Conservation (phyloP, 495 filamentous ascomycete species). For the Penicillium lividum region DNA sequence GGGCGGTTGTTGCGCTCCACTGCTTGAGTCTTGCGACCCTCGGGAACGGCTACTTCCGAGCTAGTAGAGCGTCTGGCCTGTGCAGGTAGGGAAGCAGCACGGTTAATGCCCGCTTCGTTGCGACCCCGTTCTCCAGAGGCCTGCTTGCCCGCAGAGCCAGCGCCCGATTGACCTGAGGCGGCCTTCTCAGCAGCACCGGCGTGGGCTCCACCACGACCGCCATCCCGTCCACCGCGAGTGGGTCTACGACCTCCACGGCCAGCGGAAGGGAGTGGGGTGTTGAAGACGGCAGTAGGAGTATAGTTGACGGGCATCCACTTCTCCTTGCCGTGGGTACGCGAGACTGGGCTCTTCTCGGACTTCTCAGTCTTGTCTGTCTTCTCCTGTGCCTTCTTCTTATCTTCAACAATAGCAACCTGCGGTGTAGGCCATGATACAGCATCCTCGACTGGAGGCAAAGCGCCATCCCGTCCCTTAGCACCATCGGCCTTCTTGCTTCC, state of each 20-base stretch:
- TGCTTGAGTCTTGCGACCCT: constrained; percentile 37
- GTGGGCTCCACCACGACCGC: constrained; percentile 53
- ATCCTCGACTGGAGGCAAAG: constrained; percentile 65
- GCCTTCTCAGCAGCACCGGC: constrained; percentile 51
- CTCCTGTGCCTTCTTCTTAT: constrained; percentile 68
- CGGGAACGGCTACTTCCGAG: constrained; percentile 33
- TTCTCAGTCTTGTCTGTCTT: constrained; percentile 67
- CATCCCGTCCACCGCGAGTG: constrained; percentile 55
- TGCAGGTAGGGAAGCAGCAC: constrained; percentile 45
- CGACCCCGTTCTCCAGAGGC: constrained; percentile 39
- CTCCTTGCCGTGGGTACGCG: constrained; percentile 62
- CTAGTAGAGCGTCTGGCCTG: constrained; percentile 42
- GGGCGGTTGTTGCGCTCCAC: constrained; percentile 36
- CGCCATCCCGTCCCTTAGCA: constrained; percentile 46
- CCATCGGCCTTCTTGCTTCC: constrained; percentile 46
- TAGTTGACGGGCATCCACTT: constrained; percentile 73
- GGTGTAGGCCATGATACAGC: constrained; percentile 87
- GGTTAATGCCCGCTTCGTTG: constrained; percentile 37
- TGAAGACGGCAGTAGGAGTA: constrained; percentile 77
- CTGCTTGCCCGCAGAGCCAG: constrained; percentile 36
- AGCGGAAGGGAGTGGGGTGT: constrained; percentile 68
- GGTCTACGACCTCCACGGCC: constrained; percentile 59
- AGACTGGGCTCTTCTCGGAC: constrained; percentile 58
- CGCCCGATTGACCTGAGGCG: constrained; percentile 31
- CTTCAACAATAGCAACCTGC: constrained; percentile 71